Evolutionary conservation across 495 filamentous ascomycete species (phyloP), one percentile per base, ranked within the genome.

Genomic region (Clohesyomyces aquaticus): DNA sequence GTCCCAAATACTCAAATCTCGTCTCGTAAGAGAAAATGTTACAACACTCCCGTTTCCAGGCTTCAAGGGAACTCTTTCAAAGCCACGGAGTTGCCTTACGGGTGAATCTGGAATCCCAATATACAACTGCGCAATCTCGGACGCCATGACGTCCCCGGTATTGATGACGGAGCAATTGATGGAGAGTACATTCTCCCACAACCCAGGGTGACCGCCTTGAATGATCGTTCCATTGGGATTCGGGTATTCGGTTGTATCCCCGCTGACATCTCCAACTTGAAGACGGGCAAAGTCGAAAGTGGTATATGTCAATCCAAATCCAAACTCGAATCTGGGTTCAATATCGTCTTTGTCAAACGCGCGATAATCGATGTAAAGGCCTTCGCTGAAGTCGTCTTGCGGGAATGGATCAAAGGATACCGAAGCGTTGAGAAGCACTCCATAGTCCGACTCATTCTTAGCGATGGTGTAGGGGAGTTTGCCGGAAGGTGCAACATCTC

Each of bases 91-190:
- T 69, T 83, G 82, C 66, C 70, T 76, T 9, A 71, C 76, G 47
- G 77, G 83, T 27, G 26, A 35, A 25, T 32, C 54, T 19, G 56
- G 56, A 18, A 65, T 55, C 21, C 29, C 51, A 47, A 82, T 57
- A 72, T 79, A 87, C 66, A 88, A 73, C 74, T 88, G 85, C 0
- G 81, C 78, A 19, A 87, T 79, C 63, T 86, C 85, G 12, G 78
- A 74, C 18, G 79, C 85, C 11, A 72, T 61, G 0, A 82, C 77
- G 0, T 70, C 59, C 6, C 84, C 84, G 0, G 71, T 77, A 59
- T 87, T 88, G n/a, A 73, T 72, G 4, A 87, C 71, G 1, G 67
- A 68, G 0, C 73, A 75, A 0, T 68, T 73, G 26, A 85, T 69
- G 72, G 48, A 71, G 79, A 43, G 78, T 61, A 16, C 69, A 66